Evolutionary conservation across 352 stramenopile species (phyloP).

Genomic region (Globisporangium spinosum): DNA sequence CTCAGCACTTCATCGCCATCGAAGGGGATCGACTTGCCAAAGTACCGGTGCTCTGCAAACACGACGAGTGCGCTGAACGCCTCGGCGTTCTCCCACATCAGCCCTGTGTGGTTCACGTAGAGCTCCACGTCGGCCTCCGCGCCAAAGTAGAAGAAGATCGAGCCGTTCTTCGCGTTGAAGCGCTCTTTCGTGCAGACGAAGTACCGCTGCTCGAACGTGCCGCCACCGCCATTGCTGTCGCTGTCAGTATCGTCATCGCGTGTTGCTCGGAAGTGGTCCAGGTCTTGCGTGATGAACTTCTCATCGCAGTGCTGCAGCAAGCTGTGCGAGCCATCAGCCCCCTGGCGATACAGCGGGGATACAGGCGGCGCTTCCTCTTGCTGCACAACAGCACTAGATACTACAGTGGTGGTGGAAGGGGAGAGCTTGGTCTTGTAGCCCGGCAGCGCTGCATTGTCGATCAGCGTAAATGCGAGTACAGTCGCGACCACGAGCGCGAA

Average conservation of each 20-base stretch:
- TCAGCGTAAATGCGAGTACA: not conserved
- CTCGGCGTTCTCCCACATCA: constrained; percentile 2
- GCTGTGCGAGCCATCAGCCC: constrained; percentile 32
- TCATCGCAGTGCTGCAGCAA: constrained; percentile 60
- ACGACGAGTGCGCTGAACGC: constrained; percentile 42
- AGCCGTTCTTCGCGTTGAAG: constrained; percentile 19
- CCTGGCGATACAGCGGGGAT: not conserved
- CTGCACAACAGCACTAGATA: not conserved
- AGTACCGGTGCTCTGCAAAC: constrained; percentile 79
- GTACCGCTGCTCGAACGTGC: constrained; percentile 82
- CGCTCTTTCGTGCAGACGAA: constrained; percentile 62
- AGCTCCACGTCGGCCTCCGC: not conserved
- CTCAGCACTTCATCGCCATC: constrained; percentile 33
- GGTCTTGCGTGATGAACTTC: constrained; percentile 63
- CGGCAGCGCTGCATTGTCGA: not conserved
- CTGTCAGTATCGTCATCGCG: not conserved
- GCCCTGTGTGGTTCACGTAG: constrained; percentile 3
- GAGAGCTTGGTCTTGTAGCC: not conserved
- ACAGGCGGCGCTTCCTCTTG: not conserved
- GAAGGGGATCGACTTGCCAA: constrained; percentile 65
- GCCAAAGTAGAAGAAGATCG: constrained; percentile 1
- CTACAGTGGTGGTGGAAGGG: not conserved
- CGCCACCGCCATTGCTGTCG: constrained; percentile 19
- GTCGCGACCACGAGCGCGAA: not conserved
- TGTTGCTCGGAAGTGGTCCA: constrained; percentile 70